Percentiles rank a stretch among this genome's conserved stretches.
phyloP scores from a whole-genome alignment of 305 asterid genomes.

The Andrographis paniculata region DNA sequence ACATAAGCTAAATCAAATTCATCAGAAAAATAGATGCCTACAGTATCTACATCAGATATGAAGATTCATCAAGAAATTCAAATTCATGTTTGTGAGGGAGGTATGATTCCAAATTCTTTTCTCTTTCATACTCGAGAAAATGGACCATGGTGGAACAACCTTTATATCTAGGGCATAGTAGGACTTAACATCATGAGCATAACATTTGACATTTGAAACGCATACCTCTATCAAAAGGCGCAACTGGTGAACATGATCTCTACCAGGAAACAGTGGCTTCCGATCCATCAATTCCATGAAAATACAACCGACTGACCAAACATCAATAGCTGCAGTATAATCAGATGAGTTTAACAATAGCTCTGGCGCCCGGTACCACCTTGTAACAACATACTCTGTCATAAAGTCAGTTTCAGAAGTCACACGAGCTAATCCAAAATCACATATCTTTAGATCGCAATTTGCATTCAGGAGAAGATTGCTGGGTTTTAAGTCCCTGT shows the following conservation, averaged over 20 bases:
- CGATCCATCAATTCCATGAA: constrained; percentile 99
- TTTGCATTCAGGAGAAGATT: constrained; percentile 90
- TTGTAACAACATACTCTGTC: constrained; percentile 95
- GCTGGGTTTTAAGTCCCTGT: constrained; percentile 96
- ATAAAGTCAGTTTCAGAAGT: constrained; percentile 86
- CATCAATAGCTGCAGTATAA: constrained; percentile 92
- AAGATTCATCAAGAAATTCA: not conserved
- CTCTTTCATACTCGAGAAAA: not conserved
- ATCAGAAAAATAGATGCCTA: not conserved
- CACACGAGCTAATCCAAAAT: constrained; percentile 90
- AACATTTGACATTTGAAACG: constrained; percentile 11
- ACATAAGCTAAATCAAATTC: not conserved
- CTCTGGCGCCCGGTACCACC: constrained; percentile 96
- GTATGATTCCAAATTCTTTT: no score
- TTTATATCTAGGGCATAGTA: not conserved
- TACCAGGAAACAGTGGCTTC: constrained; percentile 88
- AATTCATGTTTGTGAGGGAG: no score
- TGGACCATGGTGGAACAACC: not conserved
- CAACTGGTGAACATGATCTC: constrained; percentile 97
- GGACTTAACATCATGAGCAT: not conserved
- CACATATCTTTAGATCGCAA: constrained; percentile 91
- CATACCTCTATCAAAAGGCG: constrained; percentile 92
- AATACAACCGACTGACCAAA: constrained; percentile 98
- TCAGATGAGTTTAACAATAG: constrained; percentile 77
- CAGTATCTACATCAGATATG: not conserved